A percentile compares a stretch with the other conserved stretches of the same genome.
phyloP scores from a whole-genome alignment of 164 flowering plant genomes.

The Amborella trichopoda region DNA sequence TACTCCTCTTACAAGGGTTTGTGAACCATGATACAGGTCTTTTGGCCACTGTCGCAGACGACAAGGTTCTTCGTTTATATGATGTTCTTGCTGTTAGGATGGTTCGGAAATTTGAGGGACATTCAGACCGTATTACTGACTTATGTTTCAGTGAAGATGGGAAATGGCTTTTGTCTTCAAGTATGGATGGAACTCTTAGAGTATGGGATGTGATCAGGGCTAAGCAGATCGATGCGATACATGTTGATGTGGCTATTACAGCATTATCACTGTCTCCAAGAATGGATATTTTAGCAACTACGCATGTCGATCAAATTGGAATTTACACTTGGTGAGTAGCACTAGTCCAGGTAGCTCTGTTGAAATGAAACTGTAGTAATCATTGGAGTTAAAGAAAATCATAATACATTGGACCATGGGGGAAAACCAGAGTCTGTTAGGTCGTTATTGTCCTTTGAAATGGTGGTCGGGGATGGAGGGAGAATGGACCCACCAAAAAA shows the following conservation, averaged over 20 bases:
- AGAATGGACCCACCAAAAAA: too few species aligned
- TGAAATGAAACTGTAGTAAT: too few species aligned
- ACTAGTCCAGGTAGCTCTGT: background rate
- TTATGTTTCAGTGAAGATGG: constrained; percentile 98
- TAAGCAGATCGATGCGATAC: constrained; percentile 84
- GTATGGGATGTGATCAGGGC: constrained; percentile 95
- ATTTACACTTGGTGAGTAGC: constrained; percentile 75
- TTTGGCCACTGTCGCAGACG: constrained; percentile 81
- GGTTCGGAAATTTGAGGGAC: constrained; percentile 96
- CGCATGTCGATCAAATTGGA: constrained; percentile 96
- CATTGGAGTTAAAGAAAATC: too few species aligned
- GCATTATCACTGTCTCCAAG: constrained; percentile 87
- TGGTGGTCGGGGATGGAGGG: too few species aligned
- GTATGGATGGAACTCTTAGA: constrained; percentile 97
- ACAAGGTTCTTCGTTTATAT: constrained; percentile 64
- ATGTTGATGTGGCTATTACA: constrained; percentile 70
- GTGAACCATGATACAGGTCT: constrained; percentile 83
- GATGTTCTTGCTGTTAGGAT: constrained; percentile 71
- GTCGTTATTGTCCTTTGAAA: too few species aligned
- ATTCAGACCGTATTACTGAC: constrained; percentile 88
- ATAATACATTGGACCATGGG: too few species aligned
- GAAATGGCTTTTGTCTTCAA: constrained; percentile 89
- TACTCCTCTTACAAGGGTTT: too few species aligned
- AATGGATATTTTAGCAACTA: constrained; percentile 89
- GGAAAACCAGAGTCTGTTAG: too few species aligned